Evolutionary conservation across 2,329 filamentous ascomycete genomes (phyloP).

Genomic region (Amphichorda felina): DNA sequence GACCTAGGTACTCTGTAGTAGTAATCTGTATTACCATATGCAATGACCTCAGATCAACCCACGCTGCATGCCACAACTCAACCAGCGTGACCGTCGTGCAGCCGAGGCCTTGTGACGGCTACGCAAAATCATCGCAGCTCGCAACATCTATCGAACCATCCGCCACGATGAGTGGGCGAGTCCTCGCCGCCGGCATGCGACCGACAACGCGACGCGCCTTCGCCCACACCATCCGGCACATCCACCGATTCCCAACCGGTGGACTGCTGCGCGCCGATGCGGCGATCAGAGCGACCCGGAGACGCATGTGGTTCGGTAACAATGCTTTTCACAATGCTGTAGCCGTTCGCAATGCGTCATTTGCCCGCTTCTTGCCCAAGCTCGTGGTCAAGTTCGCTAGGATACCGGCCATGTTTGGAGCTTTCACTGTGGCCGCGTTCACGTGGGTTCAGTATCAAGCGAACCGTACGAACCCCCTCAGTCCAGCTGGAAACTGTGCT

Average conservation of each 20-base stretch:
- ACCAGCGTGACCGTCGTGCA: background rate
- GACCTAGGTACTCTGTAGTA: too few species aligned
- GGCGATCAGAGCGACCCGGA: conserved; percentile 45
- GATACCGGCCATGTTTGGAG: conserved; percentile 84
- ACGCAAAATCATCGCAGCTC: conserved; percentile 1
- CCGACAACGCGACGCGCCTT: conserved; percentile 52
- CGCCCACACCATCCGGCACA: conserved; percentile 44
- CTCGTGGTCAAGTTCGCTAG: conserved; percentile 82
- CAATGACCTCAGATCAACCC: background rate
- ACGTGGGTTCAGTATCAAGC: conserved; percentile 97
- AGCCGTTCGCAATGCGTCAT: conserved; percentile 50
- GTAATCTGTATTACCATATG: too few species aligned
- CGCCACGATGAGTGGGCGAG: conserved; percentile 21
- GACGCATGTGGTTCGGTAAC: conserved; percentile 65
- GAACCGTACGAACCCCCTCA: conserved; percentile 48
- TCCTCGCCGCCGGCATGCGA: conserved; percentile 58
- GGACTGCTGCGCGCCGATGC: conserved; percentile 58
- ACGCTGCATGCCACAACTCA: background rate
- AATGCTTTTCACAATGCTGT: conserved; percentile 78
- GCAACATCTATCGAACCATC: conserved; percentile 1
- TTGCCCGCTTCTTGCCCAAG: conserved; percentile 62
- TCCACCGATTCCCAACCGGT: conserved; percentile 55
- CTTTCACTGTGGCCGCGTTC: conserved; percentile 71
- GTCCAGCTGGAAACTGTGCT: background rate
- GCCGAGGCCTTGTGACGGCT: conserved; percentile 4